Percentiles rank a stretch among this genome's conserved stretches.
phyloP scores from a whole-genome alignment of 345 rosid species.

The Eucalyptus lansdowneana region DNA sequence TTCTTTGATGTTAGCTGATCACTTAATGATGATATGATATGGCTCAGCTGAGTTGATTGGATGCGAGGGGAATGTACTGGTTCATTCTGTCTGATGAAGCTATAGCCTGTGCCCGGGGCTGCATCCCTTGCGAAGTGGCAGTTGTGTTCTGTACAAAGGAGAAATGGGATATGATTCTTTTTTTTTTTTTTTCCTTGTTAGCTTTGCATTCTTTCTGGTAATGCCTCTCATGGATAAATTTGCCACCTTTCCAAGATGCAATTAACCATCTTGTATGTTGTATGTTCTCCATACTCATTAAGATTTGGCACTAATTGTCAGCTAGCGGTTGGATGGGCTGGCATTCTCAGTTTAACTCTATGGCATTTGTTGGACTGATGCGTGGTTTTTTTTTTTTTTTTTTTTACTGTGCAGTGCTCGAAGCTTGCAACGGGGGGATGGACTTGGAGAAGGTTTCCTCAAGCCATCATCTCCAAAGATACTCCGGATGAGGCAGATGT shows the following conservation, averaged over 20 bases:
- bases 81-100: neutral
- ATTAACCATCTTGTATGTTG: neutral
- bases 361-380: neutral
- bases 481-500: slow-evolving; percentile 4
- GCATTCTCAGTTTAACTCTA: neutral
- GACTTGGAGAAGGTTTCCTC: slow-evolving; percentile 5
- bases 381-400: neutral
- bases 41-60: neutral
- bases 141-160: neutral
- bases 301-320: neutral
- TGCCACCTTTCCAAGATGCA: neutral
- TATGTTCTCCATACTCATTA: neutral
- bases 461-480: slow-evolving; percentile 8
- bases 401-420: slow-evolving; percentile 17
- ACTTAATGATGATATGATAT: neutral
- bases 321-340: neutral
- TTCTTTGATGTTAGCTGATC: neutral
- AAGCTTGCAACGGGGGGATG: slow-evolving; percentile 14
- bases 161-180: neutral
- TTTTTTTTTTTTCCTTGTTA: neutral
- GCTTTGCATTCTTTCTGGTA: neutral
- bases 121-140: neutral
- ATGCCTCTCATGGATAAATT: neutral
- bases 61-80: neutral
- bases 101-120: neutral